Evolutionary conservation across 116 monocot genomes (phyloP).

Genomic region (Papilionanthe hybrid): DNA sequence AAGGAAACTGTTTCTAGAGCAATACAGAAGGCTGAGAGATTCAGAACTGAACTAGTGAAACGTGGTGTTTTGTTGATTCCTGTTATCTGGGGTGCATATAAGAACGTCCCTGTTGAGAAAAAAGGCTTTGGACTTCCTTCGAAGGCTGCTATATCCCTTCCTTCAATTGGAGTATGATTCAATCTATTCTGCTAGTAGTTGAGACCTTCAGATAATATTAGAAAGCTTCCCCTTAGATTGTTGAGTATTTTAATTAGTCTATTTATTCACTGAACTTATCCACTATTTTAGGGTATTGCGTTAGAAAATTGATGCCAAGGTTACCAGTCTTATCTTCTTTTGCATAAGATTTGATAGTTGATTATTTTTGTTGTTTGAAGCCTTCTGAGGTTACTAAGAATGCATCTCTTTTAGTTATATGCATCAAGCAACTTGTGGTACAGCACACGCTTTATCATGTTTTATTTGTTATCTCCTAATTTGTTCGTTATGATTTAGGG

Average conservation of each 20-base stretch:
- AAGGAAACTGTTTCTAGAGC: slow-evolving; percentile 70
- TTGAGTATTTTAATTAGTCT: neutral
- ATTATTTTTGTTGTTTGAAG: neutral
- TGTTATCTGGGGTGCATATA: slow-evolving; percentile 66
- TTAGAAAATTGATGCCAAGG: neutral
- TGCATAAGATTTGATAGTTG: neutral
- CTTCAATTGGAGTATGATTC: slow-evolving; percentile 78
- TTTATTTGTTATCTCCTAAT: neutral
- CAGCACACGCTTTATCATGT: neutral
- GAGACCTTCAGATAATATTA: neutral
- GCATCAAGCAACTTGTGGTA: neutral
- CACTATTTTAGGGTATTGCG: neutral
- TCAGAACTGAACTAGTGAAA: slow-evolving; percentile 74
- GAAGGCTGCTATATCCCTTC: slow-evolving; percentile 55
- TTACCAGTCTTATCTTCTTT: neutral
- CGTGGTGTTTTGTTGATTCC: slow-evolving; percentile 87
- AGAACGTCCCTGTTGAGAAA: slow-evolving; percentile 37
- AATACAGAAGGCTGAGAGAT: slow-evolving; percentile 76
- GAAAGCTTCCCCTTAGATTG: neutral
- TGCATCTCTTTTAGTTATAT: neutral
- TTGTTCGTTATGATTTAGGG: neutral
- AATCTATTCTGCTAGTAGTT: neutral
- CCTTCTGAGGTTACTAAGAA: neutral
- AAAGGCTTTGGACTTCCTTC: slow-evolving; percentile 60
- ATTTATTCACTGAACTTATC: neutral